phyloP scores from a whole-genome alignment of 306 rosid genomes.

The Ormosia emarginata region DNA sequence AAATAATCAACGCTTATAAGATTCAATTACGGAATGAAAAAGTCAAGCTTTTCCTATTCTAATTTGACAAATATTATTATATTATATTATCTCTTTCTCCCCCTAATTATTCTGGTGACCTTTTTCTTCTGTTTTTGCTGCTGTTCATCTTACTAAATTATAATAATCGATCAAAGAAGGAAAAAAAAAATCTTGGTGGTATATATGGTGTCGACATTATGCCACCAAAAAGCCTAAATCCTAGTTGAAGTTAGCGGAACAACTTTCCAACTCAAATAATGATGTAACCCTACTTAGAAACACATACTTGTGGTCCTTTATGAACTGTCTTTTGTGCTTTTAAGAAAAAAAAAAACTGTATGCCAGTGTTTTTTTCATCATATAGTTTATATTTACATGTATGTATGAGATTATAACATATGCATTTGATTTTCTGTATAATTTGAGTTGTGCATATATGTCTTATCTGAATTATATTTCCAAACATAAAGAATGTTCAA shows the following conservation, averaged over 20 bases:
- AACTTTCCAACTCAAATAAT: slow-evolving; percentile 26
- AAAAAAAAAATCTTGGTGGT: no score
- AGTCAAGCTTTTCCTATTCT: no score
- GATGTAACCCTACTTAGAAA: slow-evolving; percentile 7
- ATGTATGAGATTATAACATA: neutral
- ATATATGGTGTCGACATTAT: slow-evolving; percentile 14
- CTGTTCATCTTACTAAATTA: no score
- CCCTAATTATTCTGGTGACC: neutral
- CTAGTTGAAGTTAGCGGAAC: slow-evolving; percentile 1
- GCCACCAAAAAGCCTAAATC: neutral
- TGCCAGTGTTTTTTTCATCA: neutral
- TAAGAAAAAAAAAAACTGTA: neutral
- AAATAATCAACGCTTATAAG: no score
- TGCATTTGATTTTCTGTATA: neutral
- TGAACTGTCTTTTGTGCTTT: neutral
- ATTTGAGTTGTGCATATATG: neutral
- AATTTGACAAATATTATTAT: no score
- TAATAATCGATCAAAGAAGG: no score
- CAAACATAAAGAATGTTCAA: neutral
- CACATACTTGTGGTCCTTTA: neutral
- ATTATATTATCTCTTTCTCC: neutral
- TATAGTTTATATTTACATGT: neutral
- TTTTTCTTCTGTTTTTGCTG: no score
- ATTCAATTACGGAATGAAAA: no score
- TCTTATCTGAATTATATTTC: no score